A percentile compares a stretch with the other conserved stretches of the same genome.
phyloP scores from a whole-genome alignment of 192 early-diverging fungal genomes.

The Rhizoclosmatium sp. region DNA sequence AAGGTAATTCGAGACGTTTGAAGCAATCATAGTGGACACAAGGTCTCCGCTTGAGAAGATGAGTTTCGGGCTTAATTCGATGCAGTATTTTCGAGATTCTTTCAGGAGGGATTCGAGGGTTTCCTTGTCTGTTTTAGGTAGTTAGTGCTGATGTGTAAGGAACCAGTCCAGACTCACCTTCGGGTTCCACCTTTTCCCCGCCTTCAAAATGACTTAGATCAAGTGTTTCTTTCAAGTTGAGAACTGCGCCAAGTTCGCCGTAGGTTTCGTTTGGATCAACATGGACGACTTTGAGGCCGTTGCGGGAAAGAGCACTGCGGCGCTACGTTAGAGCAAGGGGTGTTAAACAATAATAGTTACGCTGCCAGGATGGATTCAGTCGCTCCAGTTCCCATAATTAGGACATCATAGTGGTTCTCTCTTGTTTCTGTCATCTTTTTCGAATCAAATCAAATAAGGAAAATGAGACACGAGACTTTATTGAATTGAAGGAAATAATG shows the following conservation, averaged over 20 bases:
- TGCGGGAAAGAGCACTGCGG: slow-evolving; percentile 68
- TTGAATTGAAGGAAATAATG: too few species aligned
- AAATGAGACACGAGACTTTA: too few species aligned
- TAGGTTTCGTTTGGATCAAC: slow-evolving; percentile 83
- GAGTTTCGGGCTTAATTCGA: slow-evolving; percentile 78
- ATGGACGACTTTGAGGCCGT: slow-evolving; percentile 77
- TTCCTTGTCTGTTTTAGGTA: neutral
- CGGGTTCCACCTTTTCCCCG: neutral
- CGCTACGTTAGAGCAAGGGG: neutral
- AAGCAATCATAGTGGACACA: slow-evolving; percentile 77
- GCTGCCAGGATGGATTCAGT: slow-evolving; percentile 82
- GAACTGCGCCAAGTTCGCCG: slow-evolving; percentile 73
- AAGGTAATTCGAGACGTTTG: slow-evolving; percentile 83
- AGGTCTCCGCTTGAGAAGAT: slow-evolving; percentile 71
- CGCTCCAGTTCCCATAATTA: slow-evolving; percentile 89
- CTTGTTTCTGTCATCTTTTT: neutral
- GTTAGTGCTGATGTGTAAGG: too few species aligned
- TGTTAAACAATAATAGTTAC: slow-evolving; percentile 45
- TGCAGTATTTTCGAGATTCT: slow-evolving; percentile 65
- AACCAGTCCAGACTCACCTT: neutral
- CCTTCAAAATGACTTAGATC: neutral
- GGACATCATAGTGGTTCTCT: slow-evolving; percentile 65
- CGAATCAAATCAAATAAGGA: too few species aligned
- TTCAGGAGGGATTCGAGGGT: slow-evolving; percentile 41
- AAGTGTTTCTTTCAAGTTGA: slow-evolving; percentile 62